These are phyloP conservation scores for Apiosordaria backusii DNA, from an alignment of 495 filamentous ascomycete species.

Conservation along the genomic window DNA sequence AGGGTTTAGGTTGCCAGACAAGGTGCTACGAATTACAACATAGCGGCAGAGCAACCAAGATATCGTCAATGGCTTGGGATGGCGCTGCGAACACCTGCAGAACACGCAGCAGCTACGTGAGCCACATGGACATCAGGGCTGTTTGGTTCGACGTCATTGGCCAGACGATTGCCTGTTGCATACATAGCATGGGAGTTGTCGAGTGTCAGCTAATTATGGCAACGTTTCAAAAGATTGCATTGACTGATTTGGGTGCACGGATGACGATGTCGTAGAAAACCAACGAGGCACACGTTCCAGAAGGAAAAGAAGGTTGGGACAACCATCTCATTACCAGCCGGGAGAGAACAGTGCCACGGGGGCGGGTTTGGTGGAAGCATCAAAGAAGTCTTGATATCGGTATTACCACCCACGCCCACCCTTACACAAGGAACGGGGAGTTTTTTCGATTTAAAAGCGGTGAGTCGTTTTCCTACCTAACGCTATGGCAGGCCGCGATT, in stretches of 20 bases:
- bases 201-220: constrained; percentile 7
- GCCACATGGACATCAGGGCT: neutral
- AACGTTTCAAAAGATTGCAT: constrained; percentile 11
- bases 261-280: neutral
- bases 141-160: neutral
- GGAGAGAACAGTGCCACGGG: neutral
- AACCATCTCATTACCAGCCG: too few relatives aligned
- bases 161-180: constrained; percentile 1
- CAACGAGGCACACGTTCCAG: neutral
- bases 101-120: too few relatives aligned
- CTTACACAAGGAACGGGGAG: too few relatives aligned
- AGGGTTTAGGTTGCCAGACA: neutral
- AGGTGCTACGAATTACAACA: neutral
- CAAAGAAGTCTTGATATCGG: neutral
- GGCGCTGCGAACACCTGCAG: neutral
- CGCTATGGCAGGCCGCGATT: neutral
- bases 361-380: neutral
- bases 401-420: neutral
- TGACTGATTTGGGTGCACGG: neutral
- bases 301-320: neutral
- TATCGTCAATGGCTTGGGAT: neutral
- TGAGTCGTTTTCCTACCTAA: neutral
- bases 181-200: neutral
- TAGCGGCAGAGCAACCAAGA: neutral
- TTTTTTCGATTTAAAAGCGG: neutral